Evolutionary conservation across 2,329 filamentous ascomycete species (phyloP).

Genomic region (Aspergillus sp.): DNA sequence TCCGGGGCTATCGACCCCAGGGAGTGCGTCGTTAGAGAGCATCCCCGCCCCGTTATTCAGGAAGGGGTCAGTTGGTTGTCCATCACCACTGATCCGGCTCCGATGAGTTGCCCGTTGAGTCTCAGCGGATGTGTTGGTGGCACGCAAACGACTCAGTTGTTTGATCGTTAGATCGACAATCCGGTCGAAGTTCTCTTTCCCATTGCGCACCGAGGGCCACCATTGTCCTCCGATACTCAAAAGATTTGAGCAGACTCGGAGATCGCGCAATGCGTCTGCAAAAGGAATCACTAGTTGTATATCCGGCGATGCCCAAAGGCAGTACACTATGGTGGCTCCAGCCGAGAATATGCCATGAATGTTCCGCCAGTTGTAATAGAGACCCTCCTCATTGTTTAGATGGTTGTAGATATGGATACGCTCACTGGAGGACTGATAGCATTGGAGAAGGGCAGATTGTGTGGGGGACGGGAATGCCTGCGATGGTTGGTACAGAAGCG

Average conservation of each 20-base stretch:
- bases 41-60: not conserved
- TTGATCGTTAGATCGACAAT: constrained; percentile 30
- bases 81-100: not conserved
- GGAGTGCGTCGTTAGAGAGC: not conserved
- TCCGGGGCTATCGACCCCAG: not conserved
- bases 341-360: constrained; percentile 42
- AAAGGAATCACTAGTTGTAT: constrained; percentile 25
- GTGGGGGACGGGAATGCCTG: constrained; percentile 32
- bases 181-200: constrained; percentile 32
- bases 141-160: constrained; percentile 15
- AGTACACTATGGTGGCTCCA: constrained; percentile 41
- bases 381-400: constrained; percentile 29
- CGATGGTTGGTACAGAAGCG: constrained; percentile 39
- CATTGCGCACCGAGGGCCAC: constrained; percentile 40
- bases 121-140: not conserved
- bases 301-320: constrained; percentile 36
- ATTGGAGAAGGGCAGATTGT: constrained; percentile 28
- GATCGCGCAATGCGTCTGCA: constrained; percentile 22
- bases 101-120: not conserved
- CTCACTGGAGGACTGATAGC: constrained; percentile 29
- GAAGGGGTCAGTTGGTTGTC: not conserved
- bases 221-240: constrained; percentile 42
- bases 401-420: constrained; percentile 32
- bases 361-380: constrained; percentile 37
- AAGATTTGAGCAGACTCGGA: constrained; percentile 37